Evolutionary conservation across 208 protist genomes (phyloP).

Genomic region (Crithidia sp.): DNA sequence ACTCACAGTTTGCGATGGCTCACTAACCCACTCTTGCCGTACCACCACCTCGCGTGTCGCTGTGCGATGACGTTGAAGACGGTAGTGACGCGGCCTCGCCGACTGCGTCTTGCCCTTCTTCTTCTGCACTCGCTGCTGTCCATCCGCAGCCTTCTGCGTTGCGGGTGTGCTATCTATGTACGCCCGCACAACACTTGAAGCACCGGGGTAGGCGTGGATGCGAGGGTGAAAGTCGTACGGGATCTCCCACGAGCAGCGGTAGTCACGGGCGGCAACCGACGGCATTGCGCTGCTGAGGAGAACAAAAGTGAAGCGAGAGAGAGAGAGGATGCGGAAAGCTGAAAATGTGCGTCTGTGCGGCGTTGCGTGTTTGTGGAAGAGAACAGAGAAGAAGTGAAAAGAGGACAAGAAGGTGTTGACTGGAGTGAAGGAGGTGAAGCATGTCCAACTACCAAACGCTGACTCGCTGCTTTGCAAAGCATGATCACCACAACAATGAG

Average conservation of each 20-base stretch:
- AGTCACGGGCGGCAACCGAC: constrained; percentile 8
- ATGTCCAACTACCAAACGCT: too few relatives aligned
- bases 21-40: too few relatives aligned
- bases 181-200: constrained; percentile 24
- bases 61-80: neutral
- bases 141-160: neutral
- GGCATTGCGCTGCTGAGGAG: neutral
- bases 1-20: too few relatives aligned
- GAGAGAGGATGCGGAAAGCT: constrained; percentile 12
- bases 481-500: too few relatives aligned
- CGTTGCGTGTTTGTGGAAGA: neutral
- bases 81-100: neutral
- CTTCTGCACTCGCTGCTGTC: neutral
- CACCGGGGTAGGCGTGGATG: constrained; percentile 41
- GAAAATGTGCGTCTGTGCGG: too few relatives aligned
- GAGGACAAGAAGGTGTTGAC: neutral
- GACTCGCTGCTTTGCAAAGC: too few relatives aligned
- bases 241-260: constrained; percentile 54
- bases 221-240: constrained; percentile 55
- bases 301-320: constrained; percentile 11
- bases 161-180: constrained; percentile 16
- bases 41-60: too few relatives aligned
- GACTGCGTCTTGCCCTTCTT: neutral
- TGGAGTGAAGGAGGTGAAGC: neutral
- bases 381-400: neutral